Evolutionary conservation across 1,139 yeast species (phyloP).

Genomic region (Yamadazyma songkhlaensis): DNA sequence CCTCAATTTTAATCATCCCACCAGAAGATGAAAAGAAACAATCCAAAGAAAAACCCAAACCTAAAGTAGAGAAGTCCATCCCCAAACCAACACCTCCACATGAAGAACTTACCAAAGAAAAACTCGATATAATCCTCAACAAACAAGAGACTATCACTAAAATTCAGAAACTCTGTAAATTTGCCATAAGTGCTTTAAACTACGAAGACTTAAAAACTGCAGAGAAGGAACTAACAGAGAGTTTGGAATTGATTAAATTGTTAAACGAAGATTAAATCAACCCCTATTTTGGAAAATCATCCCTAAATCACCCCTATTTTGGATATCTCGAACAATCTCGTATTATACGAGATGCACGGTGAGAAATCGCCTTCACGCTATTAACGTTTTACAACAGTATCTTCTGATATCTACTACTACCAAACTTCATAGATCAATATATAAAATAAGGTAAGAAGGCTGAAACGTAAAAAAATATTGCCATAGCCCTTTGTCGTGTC

Average conservation of each 20-base stretch:
- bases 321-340: too few species aligned
- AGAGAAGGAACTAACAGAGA: conserved; percentile 63
- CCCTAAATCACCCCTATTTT: too few species aligned
- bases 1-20: conserved; percentile 38
- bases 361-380: too few species aligned
- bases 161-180: conserved; percentile 85
- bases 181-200: conserved; percentile 89
- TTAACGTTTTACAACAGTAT: too few species aligned
- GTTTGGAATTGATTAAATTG: conserved; percentile 40
- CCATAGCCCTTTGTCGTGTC: too few species aligned
- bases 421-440: too few species aligned
- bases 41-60: conserved; percentile 7
- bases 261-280: conserved; percentile 8
- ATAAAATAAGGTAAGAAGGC: too few species aligned
- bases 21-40: conserved; percentile 19
- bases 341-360: too few species aligned
- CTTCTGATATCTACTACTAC: too few species aligned
- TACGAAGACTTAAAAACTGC: conserved; percentile 89
- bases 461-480: too few species aligned
- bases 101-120: conserved; percentile 25
- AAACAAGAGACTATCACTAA: conserved; percentile 59
- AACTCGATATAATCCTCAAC: conserved; percentile 50
- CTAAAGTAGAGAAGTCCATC: not conserved
- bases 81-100: conserved; percentile 2
- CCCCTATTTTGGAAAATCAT: not conserved